phyloP scores from a whole-genome alignment of 208 protist species.

The Acanthamoeba divionensis region DNA sequence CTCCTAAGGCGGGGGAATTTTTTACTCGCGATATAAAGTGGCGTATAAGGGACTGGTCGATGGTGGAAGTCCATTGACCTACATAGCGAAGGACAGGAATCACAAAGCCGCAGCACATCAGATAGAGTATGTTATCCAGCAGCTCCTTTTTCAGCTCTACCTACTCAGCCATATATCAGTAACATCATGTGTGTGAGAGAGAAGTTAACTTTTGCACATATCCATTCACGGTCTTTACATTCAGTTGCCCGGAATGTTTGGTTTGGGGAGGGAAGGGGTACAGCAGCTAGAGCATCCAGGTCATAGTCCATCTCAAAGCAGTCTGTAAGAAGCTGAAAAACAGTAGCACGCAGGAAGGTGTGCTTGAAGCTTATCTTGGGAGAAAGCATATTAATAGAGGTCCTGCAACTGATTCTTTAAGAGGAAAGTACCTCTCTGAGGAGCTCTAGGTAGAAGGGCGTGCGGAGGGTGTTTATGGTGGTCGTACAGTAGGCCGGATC shows the following conservation, averaged over 20 bases:
- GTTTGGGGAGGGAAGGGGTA: not conserved
- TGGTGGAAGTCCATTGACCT: not conserved
- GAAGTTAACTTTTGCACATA: too few species aligned
- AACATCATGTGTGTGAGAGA: too few species aligned
- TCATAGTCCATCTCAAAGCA: constrained; percentile 47
- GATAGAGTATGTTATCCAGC: constrained; percentile 34
- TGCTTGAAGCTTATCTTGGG: constrained; percentile 28
- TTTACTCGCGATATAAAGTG: constrained; percentile 8
- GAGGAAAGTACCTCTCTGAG: not conserved
- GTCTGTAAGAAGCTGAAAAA: not conserved
- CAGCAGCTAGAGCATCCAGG: constrained; percentile 34
- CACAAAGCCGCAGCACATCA: constrained; percentile 13
- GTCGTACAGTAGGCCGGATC: constrained; percentile 26
- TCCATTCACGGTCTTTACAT: too few species aligned
- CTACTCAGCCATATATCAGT: too few species aligned
- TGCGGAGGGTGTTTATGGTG: constrained; percentile 19
- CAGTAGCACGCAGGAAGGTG: not conserved
- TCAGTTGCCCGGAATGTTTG: too few species aligned
- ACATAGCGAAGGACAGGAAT: constrained; percentile 11
- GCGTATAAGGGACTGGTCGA: constrained; percentile 16
- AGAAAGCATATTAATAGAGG: too few species aligned
- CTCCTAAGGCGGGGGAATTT: not conserved
- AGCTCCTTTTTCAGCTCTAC: constrained; percentile 21
- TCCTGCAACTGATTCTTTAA: not conserved
- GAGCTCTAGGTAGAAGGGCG: not conserved